Evolutionary conservation across 139 green algal genomes (phyloP).

Genomic region (Micromonas pusilla): DNA sequence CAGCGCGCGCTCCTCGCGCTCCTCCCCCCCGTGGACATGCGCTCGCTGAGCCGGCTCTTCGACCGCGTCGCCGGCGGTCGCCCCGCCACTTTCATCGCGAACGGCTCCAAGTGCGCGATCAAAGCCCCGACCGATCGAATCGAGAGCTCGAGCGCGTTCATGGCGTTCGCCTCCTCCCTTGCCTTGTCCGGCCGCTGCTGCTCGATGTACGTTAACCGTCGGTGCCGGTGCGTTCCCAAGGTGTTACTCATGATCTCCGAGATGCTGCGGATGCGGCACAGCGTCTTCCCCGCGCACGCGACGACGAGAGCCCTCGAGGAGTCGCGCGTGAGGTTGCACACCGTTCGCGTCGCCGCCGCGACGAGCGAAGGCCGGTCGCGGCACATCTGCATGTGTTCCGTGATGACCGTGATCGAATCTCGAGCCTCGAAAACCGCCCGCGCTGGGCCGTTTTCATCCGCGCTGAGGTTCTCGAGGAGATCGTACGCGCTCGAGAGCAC

Average conservation of each 20-base stretch:
- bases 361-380: background rate
- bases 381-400: conserved; percentile 12
- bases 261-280: background rate
- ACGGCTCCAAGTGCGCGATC: background rate
- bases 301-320: background rate
- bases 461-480: background rate
- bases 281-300: background rate
- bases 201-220: background rate
- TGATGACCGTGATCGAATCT: conserved; percentile 1
- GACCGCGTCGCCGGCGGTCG: background rate
- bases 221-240: background rate
- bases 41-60: background rate
- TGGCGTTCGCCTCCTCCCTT: background rate
- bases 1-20: no score
- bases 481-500: background rate
- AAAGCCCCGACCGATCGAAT: background rate
- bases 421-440: background rate
- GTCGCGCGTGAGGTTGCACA: background rate
- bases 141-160: background rate
- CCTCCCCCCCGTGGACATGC: no score
- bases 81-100: background rate
- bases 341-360: background rate
- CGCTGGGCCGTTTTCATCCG: background rate
- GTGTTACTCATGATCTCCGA: background rate
- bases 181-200: background rate